Conservation (phyloP, 169 alveolate species). For the Cyclospora cayetanensis region DNA sequence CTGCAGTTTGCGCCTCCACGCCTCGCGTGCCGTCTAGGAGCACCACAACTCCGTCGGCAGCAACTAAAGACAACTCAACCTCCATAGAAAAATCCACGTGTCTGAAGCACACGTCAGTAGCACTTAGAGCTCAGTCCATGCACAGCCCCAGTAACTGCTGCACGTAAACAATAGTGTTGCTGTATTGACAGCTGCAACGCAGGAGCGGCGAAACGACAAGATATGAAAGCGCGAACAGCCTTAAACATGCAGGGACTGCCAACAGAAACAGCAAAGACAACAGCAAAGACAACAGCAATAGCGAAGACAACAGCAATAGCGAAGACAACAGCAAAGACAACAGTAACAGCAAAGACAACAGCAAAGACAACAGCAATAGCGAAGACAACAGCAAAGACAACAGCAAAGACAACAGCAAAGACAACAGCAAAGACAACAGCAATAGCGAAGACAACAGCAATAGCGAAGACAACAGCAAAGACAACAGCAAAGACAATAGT, state of each 20-base stretch:
- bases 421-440: not conserved
- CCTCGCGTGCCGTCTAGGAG: conserved; percentile 97
- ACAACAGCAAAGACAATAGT: not conserved
- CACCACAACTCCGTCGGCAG: conserved; percentile 96
- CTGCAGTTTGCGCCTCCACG: conserved; percentile 95
- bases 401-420: not conserved
- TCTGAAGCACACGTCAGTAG: conserved; percentile 32
- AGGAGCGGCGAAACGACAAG: not conserved
- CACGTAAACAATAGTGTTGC: no score
- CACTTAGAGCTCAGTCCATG: not conserved
- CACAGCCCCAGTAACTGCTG: no score
- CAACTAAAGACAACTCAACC: conserved; percentile 93
- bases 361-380: no score
- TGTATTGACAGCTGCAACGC: no score
- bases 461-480: not conserved
- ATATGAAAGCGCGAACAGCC: no score
- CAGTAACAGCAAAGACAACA: not conserved
- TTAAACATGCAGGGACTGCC: conserved; percentile 85
- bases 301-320: not conserved
- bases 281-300: not conserved
- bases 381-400: conserved; percentile 96
- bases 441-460: not conserved
- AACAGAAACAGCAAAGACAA: not conserved
- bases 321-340: not conserved
- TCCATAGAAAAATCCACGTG: conserved; percentile 70